These are phyloP conservation scores for Quambalaria eucalypti DNA, from an alignment of 1,284 basidiomycete genomes.

Conservation along the genomic window DNA sequence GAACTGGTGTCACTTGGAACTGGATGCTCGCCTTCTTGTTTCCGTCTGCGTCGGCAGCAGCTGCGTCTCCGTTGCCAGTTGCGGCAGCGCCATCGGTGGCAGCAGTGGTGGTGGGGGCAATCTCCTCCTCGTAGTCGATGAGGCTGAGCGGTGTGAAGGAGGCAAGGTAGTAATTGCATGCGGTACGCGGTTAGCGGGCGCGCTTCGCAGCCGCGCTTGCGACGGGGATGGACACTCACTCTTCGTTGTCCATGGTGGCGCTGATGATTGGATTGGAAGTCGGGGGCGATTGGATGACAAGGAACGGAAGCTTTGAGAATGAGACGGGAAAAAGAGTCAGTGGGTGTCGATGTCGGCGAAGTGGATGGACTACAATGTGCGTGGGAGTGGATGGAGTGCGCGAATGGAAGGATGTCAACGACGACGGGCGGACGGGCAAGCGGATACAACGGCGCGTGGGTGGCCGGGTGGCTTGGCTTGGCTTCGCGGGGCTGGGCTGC, in stretches of 20 bases:
- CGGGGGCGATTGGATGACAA: too few species aligned
- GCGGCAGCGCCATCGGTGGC: conserved; percentile 30
- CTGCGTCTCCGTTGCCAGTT: conserved; percentile 19
- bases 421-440: too few species aligned
- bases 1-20: background rate
- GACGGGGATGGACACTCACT: conserved; percentile 28
- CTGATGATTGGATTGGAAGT: too few species aligned
- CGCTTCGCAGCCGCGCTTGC: background rate
- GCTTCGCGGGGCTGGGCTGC: too few species aligned
- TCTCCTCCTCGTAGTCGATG: conserved; percentile 48
- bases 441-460: too few species aligned
- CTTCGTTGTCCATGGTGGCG: conserved; percentile 47
- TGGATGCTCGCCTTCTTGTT: conserved; percentile 44
- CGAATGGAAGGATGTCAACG: too few species aligned
- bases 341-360: too few species aligned
- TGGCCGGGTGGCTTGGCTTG: too few species aligned
- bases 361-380: too few species aligned
- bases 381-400: too few species aligned
- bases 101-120: conserved; percentile 30
- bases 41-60: conserved; percentile 31
- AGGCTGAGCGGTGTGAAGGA: conserved; percentile 22
- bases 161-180: background rate
- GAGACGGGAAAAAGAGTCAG: too few species aligned
- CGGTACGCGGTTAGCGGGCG: background rate
- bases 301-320: too few species aligned